Conservation (phyloP, 1,139 yeast species). For the Diutina pseudorugosa region DNA sequence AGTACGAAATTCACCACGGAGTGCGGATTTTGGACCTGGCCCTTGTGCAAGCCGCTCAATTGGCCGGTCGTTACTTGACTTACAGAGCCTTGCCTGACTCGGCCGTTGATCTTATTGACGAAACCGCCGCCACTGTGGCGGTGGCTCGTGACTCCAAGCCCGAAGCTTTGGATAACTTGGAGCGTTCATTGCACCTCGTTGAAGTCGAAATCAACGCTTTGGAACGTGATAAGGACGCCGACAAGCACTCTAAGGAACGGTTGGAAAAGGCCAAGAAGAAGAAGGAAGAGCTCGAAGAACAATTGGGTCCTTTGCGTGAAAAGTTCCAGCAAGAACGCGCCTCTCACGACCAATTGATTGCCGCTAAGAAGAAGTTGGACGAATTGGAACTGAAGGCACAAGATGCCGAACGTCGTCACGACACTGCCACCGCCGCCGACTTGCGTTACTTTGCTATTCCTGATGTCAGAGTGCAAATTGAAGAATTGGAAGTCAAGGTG, state of each 20-base stretch:
- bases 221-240: constrained; percentile 92
- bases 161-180: constrained; percentile 87
- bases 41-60: constrained; percentile 85
- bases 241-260: constrained; percentile 76
- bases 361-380: constrained; percentile 81
- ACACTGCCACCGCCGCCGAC: constrained; percentile 91
- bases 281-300: constrained; percentile 77
- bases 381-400: constrained; percentile 85
- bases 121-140: constrained; percentile 94
- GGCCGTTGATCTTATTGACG: constrained; percentile 94
- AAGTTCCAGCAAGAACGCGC: constrained; percentile 80
- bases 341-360: constrained; percentile 82
- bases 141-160: constrained; percentile 98
- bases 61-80: constrained; percentile 89
- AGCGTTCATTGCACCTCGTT: constrained; percentile 79
- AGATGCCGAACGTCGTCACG: constrained; percentile 96
- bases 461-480: constrained; percentile 68
- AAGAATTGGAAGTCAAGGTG: constrained; percentile 59
- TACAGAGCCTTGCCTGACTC: constrained; percentile 95
- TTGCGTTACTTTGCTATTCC: constrained; percentile 95
- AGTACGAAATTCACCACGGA: constrained; percentile 96
- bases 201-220: constrained; percentile 95
- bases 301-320: constrained; percentile 74
- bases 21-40: constrained; percentile 95
- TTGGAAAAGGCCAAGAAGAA: constrained; percentile 64